These are phyloP conservation scores for Fusarium sp. DNA, from an alignment of 2,329 filamentous ascomycete species.

Conservation along the genomic window DNA sequence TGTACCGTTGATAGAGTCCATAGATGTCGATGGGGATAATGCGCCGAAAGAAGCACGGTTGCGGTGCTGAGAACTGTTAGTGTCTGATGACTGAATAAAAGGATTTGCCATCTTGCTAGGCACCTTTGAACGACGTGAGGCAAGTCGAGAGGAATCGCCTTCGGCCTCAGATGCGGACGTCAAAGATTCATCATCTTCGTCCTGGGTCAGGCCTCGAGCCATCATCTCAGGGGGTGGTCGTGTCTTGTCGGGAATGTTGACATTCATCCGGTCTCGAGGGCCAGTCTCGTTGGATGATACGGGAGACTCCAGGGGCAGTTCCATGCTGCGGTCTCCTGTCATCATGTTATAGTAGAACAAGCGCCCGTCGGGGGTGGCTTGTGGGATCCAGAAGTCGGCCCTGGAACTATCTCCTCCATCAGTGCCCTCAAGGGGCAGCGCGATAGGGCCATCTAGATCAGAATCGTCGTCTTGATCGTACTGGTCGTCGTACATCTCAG, in stretches of 20 bases:
- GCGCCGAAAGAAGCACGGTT: slow-evolving; percentile 76
- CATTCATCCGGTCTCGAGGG: slow-evolving; percentile 87
- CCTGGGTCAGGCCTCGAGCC: slow-evolving; percentile 81
- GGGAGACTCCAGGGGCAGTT: slow-evolving; percentile 92
- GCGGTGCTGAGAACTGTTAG: slow-evolving; percentile 58
- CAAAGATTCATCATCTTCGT: slow-evolving; percentile 88
- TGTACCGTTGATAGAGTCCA: slow-evolving; percentile 85
- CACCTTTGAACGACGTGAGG: slow-evolving; percentile 76
- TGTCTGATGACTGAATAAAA: background rate
- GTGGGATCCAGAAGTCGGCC: slow-evolving; percentile 98
- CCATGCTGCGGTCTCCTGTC: slow-evolving; percentile 94
- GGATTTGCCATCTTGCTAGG: slow-evolving; percentile 44
- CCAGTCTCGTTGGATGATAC: slow-evolving; percentile 82
- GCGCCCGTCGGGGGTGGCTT: slow-evolving; percentile 91
- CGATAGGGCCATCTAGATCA: slow-evolving; percentile 68
- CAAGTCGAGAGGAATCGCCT: slow-evolving; percentile 75
- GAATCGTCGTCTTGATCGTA: slow-evolving; percentile 74
- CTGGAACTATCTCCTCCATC: slow-evolving; percentile 76
- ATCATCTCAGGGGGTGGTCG: slow-evolving; percentile 91
- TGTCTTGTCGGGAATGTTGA: slow-evolving; percentile 88
- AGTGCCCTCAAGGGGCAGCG: slow-evolving; percentile 75
- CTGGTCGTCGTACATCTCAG: slow-evolving; percentile 73
- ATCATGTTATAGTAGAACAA: slow-evolving; percentile 99
- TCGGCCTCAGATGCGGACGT: slow-evolving; percentile 89
- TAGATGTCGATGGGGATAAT: slow-evolving; percentile 86